A percentile compares a stretch with the other conserved stretches of the same genome.
Conservation (phyloP, 306 rosid genomes). For the Argentina anserina region DNA sequence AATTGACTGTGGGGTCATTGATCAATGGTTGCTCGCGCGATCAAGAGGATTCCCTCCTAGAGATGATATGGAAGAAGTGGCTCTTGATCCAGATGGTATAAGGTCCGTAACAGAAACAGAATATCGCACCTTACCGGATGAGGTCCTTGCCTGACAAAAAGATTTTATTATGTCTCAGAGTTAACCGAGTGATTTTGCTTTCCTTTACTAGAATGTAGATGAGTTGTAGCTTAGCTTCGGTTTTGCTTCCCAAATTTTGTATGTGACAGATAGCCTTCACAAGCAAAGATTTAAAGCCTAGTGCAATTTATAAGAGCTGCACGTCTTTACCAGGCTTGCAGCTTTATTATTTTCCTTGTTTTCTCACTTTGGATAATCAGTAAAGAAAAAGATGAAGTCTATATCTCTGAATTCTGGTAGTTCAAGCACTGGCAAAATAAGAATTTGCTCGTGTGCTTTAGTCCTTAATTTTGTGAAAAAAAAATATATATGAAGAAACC, state of each 20-base stretch:
- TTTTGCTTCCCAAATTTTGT: slow-evolving; percentile 40
- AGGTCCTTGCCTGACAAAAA: slow-evolving; percentile 10
- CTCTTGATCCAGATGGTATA: slow-evolving; percentile 67
- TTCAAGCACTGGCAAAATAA: neutral
- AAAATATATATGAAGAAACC: neutral
- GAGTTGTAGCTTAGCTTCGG: slow-evolving; percentile 12
- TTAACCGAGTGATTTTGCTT: neutral
- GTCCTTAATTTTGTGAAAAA: neutral
- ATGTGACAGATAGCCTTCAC: slow-evolving; percentile 16
- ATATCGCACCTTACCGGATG: slow-evolving; percentile 45
- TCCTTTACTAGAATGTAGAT: neutral
- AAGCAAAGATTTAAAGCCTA: neutral
- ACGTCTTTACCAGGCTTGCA: neutral
- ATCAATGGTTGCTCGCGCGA: slow-evolving; percentile 78
- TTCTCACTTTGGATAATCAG: neutral
- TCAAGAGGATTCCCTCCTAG: slow-evolving; percentile 66
- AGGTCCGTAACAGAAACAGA: slow-evolving; percentile 61
- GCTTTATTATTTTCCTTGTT: neutral
- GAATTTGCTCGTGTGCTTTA: neutral
- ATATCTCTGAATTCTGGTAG: neutral
- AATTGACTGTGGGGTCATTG: slow-evolving; percentile 75
- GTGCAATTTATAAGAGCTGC: neutral
- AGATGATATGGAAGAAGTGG: slow-evolving; percentile 53
- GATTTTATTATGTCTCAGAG: slow-evolving; percentile 18
- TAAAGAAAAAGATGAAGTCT: neutral